Conservation (phyloP, 2,329 filamentous ascomycete species). For the Pseudocercospora crystallina region DNA sequence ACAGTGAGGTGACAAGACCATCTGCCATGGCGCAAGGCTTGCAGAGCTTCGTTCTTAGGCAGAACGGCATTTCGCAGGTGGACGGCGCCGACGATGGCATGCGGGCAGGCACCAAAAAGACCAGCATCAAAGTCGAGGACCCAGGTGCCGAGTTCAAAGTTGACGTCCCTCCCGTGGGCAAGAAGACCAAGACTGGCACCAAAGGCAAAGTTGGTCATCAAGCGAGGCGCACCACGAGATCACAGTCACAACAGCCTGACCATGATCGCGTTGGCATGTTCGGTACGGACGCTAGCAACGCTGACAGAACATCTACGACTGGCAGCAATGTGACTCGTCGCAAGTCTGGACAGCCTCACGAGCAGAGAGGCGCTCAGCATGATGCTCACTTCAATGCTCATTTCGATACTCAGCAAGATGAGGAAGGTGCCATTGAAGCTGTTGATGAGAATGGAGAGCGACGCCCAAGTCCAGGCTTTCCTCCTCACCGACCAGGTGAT, state of each 20-base stretch:
- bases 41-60: constrained; percentile 9
- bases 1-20: not conserved
- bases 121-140: not conserved
- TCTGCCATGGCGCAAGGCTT: not conserved
- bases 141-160: not conserved
- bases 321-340: not conserved
- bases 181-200: not conserved
- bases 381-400: too few species aligned
- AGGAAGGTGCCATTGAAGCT: too few species aligned
- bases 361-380: not conserved
- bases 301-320: constrained; percentile 8
- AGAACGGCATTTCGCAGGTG: constrained; percentile 1
- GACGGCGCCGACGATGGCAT: constrained; percentile 4
- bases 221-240: not conserved
- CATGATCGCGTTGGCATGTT: not conserved
- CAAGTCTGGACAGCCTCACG: not conserved
- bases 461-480: too few species aligned
- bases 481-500: constrained; percentile 3
- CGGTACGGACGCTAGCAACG: constrained; percentile 16
- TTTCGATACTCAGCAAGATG: too few species aligned
- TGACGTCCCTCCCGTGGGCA: not conserved
- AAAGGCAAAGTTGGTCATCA: not conserved
- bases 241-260: not conserved
- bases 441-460: too few species aligned
- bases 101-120: not conserved